Evolutionary conservation across 2,329 filamentous ascomycete species (phyloP), one percentile per base, ranked within the genome.

Genomic region (Cladorrhinum sp.): DNA sequence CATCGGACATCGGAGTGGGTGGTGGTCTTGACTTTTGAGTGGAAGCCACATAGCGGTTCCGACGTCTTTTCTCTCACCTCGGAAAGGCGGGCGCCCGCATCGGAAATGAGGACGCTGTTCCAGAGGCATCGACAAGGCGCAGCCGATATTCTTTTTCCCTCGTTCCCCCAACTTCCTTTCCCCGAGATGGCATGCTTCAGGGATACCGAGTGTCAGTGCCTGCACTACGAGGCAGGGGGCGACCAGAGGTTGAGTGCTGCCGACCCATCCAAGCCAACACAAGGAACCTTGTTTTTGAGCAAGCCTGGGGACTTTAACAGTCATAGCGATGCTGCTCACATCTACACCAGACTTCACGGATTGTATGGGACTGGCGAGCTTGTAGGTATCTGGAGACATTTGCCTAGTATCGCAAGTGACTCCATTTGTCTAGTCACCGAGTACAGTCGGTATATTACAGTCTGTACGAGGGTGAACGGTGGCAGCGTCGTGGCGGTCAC

Each of bases 181-280:
- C 67, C 66, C 21, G 66, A 68, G 59, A 67, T 68, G 65, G 62
- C 24, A 24, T 65, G 61, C 57, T 66, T 67, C 21, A 23, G 10
- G 24, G 55, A 61, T 54, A 26, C 46, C 59, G 49, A 33, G 24
- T 57, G 58, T 55, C 59, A 26, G 3, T 67, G 62, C 24, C 55
- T 67, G 18, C 16, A 62, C 56, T 68, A 67, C 48, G 54, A 64
- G 51, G 62, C 39, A 49, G 53, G 55, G 36, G 51, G 59, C 9
- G 54, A 66, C 24, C 55, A 55, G 24, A 56, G 39, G 12, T 2
- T 26, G 18, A 46, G 49, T 48, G 10, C 9, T 24, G 9, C 55
- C 26, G 46, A 48, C 59, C 20, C 36, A 36, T 36, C 49, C 60
- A 62, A 61, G 54, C 46, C 30, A 55, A 50, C 26, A 55, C 39